These are phyloP conservation scores for Yamadazyma insecticola DNA, from an alignment of 805 yeast species.

Conservation along the genomic window DNA sequence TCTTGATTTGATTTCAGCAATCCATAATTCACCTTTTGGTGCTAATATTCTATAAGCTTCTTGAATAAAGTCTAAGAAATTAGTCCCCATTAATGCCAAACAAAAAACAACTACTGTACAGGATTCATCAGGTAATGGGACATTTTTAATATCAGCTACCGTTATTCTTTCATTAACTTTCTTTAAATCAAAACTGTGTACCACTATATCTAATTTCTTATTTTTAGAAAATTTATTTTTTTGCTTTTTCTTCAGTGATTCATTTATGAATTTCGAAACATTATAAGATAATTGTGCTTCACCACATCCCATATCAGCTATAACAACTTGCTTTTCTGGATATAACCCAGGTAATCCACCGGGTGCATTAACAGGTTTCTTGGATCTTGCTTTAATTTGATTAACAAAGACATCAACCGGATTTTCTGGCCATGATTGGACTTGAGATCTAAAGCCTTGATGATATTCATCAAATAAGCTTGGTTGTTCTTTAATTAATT, in stretches of 20 bases:
- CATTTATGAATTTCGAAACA: conserved; percentile 46
- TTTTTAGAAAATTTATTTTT: conserved; percentile 20
- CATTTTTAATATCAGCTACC: conserved; percentile 93
- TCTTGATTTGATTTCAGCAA: conserved; percentile 93
- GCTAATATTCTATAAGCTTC: conserved; percentile 86
- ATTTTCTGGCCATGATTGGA: conserved; percentile 96
- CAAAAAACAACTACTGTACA: conserved; percentile 91
- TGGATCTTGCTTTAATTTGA: conserved; percentile 56
- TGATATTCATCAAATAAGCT: conserved; percentile 90
- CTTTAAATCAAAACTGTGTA: conserved; percentile 89
- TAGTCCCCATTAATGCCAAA: conserved; percentile 95
- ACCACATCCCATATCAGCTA: conserved; percentile 99
- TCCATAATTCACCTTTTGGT: conserved; percentile 95
- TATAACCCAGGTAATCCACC: conserved; percentile 84
- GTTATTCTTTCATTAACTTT: conserved; percentile 86
- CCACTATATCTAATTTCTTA: conserved; percentile 40
- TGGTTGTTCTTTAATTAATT: conserved; percentile 75
- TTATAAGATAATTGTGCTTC: conserved; percentile 85
- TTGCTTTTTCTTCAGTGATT: conserved; percentile 22
- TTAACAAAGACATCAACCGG: conserved; percentile 90
- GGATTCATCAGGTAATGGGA: conserved; percentile 75
- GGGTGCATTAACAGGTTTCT: conserved; percentile 82
- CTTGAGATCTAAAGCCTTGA: conserved; percentile 92
- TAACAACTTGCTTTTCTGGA: conserved; percentile 56
- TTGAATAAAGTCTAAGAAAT: conserved; percentile 82